A percentile compares a stretch with the other conserved stretches of the same genome.
These are phyloP conservation scores for Pyricularia grisea DNA, from an alignment of 2,329 filamentous ascomycete species.

Conservation along the genomic window DNA sequence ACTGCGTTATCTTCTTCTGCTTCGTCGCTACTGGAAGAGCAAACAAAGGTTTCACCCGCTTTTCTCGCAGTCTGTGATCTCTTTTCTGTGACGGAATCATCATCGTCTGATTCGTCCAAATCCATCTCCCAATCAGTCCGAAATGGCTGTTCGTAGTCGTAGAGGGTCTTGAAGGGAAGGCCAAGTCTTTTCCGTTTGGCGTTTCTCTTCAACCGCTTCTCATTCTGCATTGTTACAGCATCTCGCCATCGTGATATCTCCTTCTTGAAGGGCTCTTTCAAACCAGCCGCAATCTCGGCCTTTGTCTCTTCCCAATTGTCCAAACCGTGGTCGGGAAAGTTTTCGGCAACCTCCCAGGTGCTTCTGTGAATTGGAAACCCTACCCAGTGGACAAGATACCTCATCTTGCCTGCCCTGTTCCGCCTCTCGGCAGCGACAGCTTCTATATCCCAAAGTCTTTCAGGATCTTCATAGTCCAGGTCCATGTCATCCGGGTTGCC, in stretches of 20 bases:
- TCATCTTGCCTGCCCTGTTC: conserved; percentile 19
- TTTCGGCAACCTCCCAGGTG: conserved; percentile 42
- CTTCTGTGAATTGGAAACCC: conserved; percentile 46
- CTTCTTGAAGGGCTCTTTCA: background rate
- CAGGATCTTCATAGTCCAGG: conserved; percentile 17
- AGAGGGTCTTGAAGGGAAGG: conserved; percentile 16
- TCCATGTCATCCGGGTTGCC: conserved; percentile 8
- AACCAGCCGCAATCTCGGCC: background rate
- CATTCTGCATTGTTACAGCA: background rate
- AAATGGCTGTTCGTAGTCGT: background rate
- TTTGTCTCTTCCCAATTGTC: background rate
- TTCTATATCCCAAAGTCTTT: conserved; percentile 44
- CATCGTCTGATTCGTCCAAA: background rate
- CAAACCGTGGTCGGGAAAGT: conserved; percentile 3
- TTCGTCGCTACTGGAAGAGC: background rate
- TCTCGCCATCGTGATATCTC: background rate
- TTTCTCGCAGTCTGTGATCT: background rate
- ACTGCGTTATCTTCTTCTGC: background rate
- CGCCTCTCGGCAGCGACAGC: conserved; percentile 38
- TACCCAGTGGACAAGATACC: conserved; percentile 57
- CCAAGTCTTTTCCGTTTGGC: conserved; percentile 29
- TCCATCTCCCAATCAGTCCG: background rate
- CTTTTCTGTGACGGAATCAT: conserved; percentile 3
- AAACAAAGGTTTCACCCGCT: background rate
- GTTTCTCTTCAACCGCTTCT: conserved; percentile 24